Base-by-base conservation (phyloP, 1,284 basidiomycete species). In the Xerocomus cyaneibrunnescens region DNA sequence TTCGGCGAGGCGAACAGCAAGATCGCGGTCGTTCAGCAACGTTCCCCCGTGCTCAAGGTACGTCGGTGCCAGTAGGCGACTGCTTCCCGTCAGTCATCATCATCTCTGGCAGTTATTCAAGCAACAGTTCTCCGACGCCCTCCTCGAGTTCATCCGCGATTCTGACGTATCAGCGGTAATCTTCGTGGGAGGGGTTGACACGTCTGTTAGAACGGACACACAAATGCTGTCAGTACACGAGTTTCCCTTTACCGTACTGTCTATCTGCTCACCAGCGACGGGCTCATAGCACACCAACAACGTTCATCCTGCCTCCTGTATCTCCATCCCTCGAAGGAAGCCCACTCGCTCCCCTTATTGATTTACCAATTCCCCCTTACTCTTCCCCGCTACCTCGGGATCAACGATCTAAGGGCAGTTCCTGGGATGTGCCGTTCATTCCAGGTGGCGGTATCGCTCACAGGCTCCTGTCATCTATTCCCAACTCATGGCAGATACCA, bases 41-140 rank as follows among this genome's bases (percentile, higher is more conserved):
- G 89, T 50, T 89, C 89, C 10, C 90, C 89, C 12, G 80, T 80
- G 2, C 66, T 92, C 50, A 89, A 88, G 74, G 89, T 85, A 47
- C 19, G 67, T 58, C 19, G 10, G 19, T 32, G 5, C 30, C 6
- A 9, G 21, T 27, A 5, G 22, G 47, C 30, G 8, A 32, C n/a
- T 25, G 34, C 27, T 48, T 35, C 51, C 44, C 43, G 45, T 21
- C 19, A 21, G 7, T 52, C 30, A 52, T 28, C 38, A 48, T 37
- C 39, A 3, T 47, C 35, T 27, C 31, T 34, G 6, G 50, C 57
- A 92, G 88, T 73, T 77, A 7, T 77, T 74, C 57, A 92, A 92
- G 68, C 77, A 84, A 56, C 77, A 80, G 21, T 91, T 88, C 65
- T 74, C 85, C 46, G 69, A 76, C 7, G 64, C 77, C 3, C 64